Percentiles rank a stretch among this genome's conserved stretches.
These are phyloP conservation scores for Lentinula detonsa DNA, from an alignment of 768 basidiomycete genomes.

Conservation along the genomic window DNA sequence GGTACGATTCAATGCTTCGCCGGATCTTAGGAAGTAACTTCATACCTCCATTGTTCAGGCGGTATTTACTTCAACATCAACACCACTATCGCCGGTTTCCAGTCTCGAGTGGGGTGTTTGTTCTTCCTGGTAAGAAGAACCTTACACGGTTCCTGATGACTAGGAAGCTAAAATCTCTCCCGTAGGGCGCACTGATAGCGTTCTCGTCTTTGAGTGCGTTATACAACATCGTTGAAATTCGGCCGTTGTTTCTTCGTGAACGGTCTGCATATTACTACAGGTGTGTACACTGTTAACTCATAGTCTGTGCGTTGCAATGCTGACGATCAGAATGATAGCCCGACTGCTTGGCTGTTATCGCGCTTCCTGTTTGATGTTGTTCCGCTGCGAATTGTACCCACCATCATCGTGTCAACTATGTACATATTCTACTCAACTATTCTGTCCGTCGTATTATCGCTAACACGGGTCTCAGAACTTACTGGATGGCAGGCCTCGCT, in stretches of 20 bases:
- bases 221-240: constrained; percentile 79
- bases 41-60: constrained; percentile 31
- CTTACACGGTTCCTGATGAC: neutral
- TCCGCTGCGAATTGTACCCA: constrained; percentile 84
- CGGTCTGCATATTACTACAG: constrained; percentile 83
- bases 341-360: constrained; percentile 87
- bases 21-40: neutral
- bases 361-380: constrained; percentile 86
- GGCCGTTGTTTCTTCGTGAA: constrained; percentile 87
- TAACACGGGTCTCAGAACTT: constrained; percentile 45
- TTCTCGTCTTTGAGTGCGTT: constrained; percentile 89
- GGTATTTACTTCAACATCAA: constrained; percentile 83
- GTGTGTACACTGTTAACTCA: constrained; percentile 26
- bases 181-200: constrained; percentile 80
- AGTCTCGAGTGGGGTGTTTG: constrained; percentile 86
- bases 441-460: constrained; percentile 5
- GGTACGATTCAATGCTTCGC: constrained; percentile 35
- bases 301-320: neutral
- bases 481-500: constrained; percentile 93
- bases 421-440: constrained; percentile 23
- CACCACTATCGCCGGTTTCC: constrained; percentile 85
- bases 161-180: neutral
- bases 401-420: constrained; percentile 82
- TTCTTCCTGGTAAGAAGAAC: constrained; percentile 73
- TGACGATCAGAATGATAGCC: constrained; percentile 26